phyloP scores from a whole-genome alignment of 176 grass and related monocot genomes.

The Triticum timopheevii region DNA sequence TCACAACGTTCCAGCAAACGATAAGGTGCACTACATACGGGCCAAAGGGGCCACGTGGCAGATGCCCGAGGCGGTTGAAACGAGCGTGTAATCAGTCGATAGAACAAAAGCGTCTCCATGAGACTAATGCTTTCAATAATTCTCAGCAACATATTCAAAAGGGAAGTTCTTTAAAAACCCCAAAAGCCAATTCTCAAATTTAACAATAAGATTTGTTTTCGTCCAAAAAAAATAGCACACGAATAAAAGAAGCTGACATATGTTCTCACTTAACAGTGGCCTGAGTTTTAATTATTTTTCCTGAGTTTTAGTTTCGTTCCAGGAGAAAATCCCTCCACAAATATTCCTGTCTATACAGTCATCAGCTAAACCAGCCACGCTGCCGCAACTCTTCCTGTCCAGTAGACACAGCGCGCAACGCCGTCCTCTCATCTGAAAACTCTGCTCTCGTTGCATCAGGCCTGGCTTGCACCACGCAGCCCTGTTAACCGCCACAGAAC shows the following conservation, averaged over 20 bases:
- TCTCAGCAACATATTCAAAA: neutral
- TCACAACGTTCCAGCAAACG: too few species aligned
- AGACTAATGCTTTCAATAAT: neutral
- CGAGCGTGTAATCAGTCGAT: too few species aligned
- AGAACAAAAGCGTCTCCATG: too few species aligned
- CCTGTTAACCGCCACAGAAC: slow-evolving; percentile 41
- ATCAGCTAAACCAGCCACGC: slow-evolving; percentile 22
- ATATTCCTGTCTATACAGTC: neutral
- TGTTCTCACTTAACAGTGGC: neutral
- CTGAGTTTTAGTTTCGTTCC: neutral
- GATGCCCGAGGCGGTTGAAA: too few species aligned
- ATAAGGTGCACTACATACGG: too few species aligned
- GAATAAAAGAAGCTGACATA: too few species aligned
- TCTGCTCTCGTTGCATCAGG: slow-evolving; percentile 45
- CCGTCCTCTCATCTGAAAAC: slow-evolving; percentile 25
- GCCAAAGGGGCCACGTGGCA: too few species aligned
- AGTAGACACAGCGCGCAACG: slow-evolving; percentile 10
- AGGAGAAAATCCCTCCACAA: neutral
- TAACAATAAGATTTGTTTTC: too few species aligned
- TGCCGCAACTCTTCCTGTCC: slow-evolving; percentile 35
- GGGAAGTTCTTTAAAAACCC: neutral
- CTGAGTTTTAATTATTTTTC: neutral
- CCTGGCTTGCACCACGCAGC: slow-evolving; percentile 65
- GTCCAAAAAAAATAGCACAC: too few species aligned
- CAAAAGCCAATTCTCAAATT: too few species aligned